Percentiles rank a stretch among this genome's conserved stretches.
phyloP scores from a whole-genome alignment of 2,329 filamentous ascomycete species.

The Myriosclerotinia duriaeana region DNA sequence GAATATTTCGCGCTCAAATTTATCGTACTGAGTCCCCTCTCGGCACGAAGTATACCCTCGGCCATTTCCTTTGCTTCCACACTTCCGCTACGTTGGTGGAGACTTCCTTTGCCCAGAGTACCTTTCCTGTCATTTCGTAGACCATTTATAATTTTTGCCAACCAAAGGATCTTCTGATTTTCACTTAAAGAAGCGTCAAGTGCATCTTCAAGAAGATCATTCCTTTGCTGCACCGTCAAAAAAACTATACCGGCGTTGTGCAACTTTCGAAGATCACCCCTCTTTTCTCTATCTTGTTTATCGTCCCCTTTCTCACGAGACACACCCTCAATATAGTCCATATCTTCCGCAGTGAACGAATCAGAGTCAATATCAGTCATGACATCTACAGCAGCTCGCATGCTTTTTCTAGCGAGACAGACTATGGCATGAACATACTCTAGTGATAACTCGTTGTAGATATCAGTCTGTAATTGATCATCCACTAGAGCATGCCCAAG shows the following conservation, averaged over 20 bases:
- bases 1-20: no score
- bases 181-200: constrained; percentile 5
- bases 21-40: not conserved
- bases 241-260: not conserved
- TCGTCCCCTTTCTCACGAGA: not conserved
- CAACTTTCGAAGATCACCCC: not conserved
- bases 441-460: not conserved
- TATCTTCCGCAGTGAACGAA: not conserved
- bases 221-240: not conserved
- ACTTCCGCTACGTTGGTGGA: not conserved
- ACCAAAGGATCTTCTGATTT: not conserved
- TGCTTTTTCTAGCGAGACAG: not conserved
- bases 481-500: not conserved
- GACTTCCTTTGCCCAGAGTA: not conserved
- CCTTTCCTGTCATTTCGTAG: not conserved
- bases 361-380: not conserved
- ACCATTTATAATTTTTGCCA: not conserved
- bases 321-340: not conserved
- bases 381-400: not conserved
- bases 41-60: not conserved
- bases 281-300: not conserved
- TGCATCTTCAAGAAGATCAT: not conserved
- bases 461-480: not conserved
- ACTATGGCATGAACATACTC: constrained; percentile 4
- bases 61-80: not conserved